Base-by-base conservation (phyloP, 495 filamentous ascomycete genomes). In the Aspergillus sclerotiicarbonarius region DNA sequence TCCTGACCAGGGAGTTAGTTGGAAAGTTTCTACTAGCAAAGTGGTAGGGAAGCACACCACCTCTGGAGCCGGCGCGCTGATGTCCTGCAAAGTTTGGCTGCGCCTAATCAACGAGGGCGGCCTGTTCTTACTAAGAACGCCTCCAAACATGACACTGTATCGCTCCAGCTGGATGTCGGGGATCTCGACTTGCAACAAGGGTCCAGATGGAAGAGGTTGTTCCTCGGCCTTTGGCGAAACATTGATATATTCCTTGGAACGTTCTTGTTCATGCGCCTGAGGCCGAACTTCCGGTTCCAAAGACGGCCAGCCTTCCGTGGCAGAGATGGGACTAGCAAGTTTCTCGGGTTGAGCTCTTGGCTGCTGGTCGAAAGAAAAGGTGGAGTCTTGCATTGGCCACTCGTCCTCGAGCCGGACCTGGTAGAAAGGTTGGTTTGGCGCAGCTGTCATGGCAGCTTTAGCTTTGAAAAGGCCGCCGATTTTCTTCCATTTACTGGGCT, bases 91-190 rank as follows among this genome's bases (percentile, higher is more conserved):
- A 0, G 85, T 88, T 35, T 83, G 88, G 66, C 90, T 87, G 41
- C 89, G 80, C 64, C 88, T 80, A 63, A 83, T 80, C 50, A 90
- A 74, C 29, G 90, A 74, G 13, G 71, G 68, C 53, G 78, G 69
- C 64, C 76, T 63, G 39, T 64, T 66, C 44, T 76, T 76, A 53
- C 80, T 67, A 50, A 96, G 77, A 8, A 96, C 80, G 44, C 82
- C 85, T 47, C 87, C 83, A 71, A 98, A 98, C 93, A 98, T 97
- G 51, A 98, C 83, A 57, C 90, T 96, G 61, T 96, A 98, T 20
- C 93, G 79, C 67, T 96, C 93, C 79, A 98, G 79, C 51, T 90
- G 78, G 41, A 90, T 80, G 33, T 81, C 78, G 0, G 93, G 93
- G 37, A 98, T 95, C 33, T 94, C 84, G 7, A 97, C 82, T 54